Conservation (phyloP, 345 rosid species). For the Alliaria petiolata region DNA sequence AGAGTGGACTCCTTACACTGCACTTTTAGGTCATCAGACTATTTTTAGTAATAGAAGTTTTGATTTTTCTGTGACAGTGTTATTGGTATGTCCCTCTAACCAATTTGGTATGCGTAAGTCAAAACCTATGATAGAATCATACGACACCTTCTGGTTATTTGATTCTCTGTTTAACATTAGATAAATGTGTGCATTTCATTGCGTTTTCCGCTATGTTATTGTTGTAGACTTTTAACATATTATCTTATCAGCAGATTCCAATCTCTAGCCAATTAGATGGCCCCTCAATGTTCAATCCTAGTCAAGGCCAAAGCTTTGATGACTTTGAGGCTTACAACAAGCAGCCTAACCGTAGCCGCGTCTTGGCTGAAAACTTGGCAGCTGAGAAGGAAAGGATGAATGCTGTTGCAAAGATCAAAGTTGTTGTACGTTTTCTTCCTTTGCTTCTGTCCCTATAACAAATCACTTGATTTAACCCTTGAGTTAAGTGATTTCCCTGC, state of each 20-base stretch:
- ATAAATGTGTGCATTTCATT: background rate
- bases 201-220: background rate
- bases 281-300: conserved; percentile 58
- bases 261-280: conserved; percentile 55
- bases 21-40: conserved; percentile 5
- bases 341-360: conserved; percentile 65
- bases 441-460: background rate
- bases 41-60: conserved; percentile 18
- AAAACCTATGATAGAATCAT: background rate
- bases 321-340: conserved; percentile 72
- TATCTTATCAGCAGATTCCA: conserved; percentile 51
- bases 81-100: too few relatives aligned
- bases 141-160: background rate
- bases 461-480: background rate
- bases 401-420: conserved; percentile 98
- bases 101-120: background rate
- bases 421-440: conserved; percentile 65
- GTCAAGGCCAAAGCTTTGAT: conserved; percentile 75
- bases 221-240: conserved; percentile 4
- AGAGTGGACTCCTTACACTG: conserved; percentile 6
- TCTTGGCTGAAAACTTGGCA: conserved; percentile 68
- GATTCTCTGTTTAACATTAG: background rate
- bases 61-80: background rate
- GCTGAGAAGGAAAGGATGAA: conserved; percentile 78
- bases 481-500: background rate